Conservation (phyloP, 176 grass and related monocot species). For the Oryza glumipatula region DNA sequence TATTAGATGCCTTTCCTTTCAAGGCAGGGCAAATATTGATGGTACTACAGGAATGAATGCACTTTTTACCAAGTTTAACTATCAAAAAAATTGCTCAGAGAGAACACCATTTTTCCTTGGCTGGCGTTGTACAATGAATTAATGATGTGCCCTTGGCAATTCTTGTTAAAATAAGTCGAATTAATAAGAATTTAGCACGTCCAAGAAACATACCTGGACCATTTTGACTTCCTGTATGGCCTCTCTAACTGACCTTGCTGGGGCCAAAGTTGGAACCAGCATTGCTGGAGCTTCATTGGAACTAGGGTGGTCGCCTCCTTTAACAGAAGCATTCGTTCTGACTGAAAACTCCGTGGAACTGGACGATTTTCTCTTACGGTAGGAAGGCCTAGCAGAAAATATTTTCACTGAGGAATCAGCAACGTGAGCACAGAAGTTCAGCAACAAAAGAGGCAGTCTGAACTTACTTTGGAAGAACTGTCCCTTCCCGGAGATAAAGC, state of each 20-base stretch:
- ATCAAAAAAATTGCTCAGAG: slow-evolving; percentile 1
- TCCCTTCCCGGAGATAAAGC: slow-evolving; percentile 92
- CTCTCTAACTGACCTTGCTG: slow-evolving; percentile 78
- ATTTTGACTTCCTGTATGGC: slow-evolving; percentile 96
- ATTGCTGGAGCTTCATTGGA: slow-evolving; percentile 67
- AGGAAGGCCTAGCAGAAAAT: slow-evolving; percentile 59
- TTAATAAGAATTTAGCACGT: slow-evolving; percentile 2
- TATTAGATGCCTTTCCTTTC: slow-evolving; percentile 11
- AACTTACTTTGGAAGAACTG: slow-evolving; percentile 82
- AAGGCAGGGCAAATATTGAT: slow-evolving; percentile 12
- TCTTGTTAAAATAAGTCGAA: not conserved
- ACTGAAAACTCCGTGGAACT: slow-evolving; percentile 68
- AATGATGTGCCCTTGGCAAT: not conserved
- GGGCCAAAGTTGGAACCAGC: slow-evolving; percentile 83
- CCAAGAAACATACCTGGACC: slow-evolving; percentile 72
- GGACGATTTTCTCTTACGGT: slow-evolving; percentile 68
- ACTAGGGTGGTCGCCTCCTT: slow-evolving; percentile 53
- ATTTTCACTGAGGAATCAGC: not conserved
- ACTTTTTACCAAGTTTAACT: slow-evolving; percentile 5
- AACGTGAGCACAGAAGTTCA: not conserved
- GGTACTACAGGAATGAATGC: not conserved
- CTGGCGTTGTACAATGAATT: not conserved
- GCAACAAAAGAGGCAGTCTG: not conserved
- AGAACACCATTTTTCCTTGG: not conserved
- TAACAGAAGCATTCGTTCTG: slow-evolving; percentile 51